Percentiles rank a stretch among this genome's conserved stretches.
These are phyloP conservation scores for Sphaerulina musiva DNA, from an alignment of 2,329 filamentous ascomycete genomes.

Conservation along the genomic window DNA sequence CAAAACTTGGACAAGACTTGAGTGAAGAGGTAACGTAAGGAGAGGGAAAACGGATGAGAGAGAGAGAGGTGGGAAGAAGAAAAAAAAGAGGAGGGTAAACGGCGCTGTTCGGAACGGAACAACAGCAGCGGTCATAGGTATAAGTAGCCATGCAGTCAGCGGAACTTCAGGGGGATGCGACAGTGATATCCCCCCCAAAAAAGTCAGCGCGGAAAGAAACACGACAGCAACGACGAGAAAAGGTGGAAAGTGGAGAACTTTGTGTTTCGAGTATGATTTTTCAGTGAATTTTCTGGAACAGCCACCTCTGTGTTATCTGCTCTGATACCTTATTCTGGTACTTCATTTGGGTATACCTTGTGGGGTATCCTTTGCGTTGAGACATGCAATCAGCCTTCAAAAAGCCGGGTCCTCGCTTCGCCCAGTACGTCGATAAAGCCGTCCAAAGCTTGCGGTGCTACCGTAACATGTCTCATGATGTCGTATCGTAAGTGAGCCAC, in stretches of 20 bases:
- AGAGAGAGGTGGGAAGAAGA: too few relatives aligned
- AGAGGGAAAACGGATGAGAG: too few relatives aligned
- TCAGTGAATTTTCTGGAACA: conserved; percentile 6
- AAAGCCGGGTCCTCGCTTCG: conserved; percentile 1
- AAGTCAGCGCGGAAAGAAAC: too few relatives aligned
- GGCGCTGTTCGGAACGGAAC: too few relatives aligned
- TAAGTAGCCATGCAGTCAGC: too few relatives aligned
- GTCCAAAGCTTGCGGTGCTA: not conserved
- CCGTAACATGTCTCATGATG: conserved; percentile 1
- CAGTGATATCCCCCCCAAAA: too few relatives aligned
- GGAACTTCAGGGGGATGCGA: too few relatives aligned
- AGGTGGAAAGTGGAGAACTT: not conserved
- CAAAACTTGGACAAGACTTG: too few relatives aligned
- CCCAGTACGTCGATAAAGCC: not conserved
- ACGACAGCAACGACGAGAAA: not conserved
- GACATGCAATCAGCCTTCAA: not conserved
- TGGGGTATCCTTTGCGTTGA: not conserved
- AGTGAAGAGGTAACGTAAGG: too few relatives aligned
- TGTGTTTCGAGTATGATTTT: conserved; percentile 7
- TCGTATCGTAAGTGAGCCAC: not conserved
- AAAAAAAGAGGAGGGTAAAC: too few relatives aligned
- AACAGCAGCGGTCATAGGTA: too few relatives aligned
- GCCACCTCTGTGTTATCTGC: not conserved
- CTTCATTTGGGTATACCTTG: not conserved
- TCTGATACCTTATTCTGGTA: not conserved